Evolutionary conservation across 108 stramenopile genomes (phyloP), one percentile per base, ranked within the genome.

Genomic region (Stephanodiscus triporus): DNA sequence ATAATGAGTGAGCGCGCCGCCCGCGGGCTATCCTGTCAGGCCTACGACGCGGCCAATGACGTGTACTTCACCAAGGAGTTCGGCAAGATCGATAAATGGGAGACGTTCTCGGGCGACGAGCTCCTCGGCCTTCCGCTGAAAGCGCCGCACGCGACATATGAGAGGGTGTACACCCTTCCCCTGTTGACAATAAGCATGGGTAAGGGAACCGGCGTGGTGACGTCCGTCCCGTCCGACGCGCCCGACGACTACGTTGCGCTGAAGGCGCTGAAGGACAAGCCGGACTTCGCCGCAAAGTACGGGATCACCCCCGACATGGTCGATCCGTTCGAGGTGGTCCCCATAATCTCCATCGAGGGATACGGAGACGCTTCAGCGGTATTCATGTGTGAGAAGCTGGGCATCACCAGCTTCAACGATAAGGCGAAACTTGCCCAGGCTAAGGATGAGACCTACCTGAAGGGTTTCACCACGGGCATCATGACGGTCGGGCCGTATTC

Each of bases 171-270:
- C 89, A 95, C 94, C 19, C 93, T 99, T 7, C 99, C 99, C 13
- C 89, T 99, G 56, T 80, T 97, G 51, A 97, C 96, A 13, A 98
- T 99, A 68, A 95, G 93, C 76, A 98, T 98, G 99, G 87, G 73
- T 53, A 99, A 98, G 82, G 99, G 99, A 60, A 99, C 98, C 20
- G 99, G 99, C 45, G 93, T 99, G 26, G 99, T 99, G 37, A 99
- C 99, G 2, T 93, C 91, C 16, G 99, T 99, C 45, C 99, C 99
- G n/a, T 95, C 94, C 61, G 97, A 99, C 74, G 97, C 98, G 20
- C 97, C 99, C 4, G 99, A 98, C 76, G 99, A 99, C 87, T 99
- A 97, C 71, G 95, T 95, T 4, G 90, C 95, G 11, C 88, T 99
- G 19, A 87, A 95, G 55, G 95, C 96, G 22, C 85, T 98, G 66